Percentiles rank a stretch among this genome's conserved stretches.
Conservation (phyloP, 352 stramenopile species). For the Peronospora belbahrii region DNA sequence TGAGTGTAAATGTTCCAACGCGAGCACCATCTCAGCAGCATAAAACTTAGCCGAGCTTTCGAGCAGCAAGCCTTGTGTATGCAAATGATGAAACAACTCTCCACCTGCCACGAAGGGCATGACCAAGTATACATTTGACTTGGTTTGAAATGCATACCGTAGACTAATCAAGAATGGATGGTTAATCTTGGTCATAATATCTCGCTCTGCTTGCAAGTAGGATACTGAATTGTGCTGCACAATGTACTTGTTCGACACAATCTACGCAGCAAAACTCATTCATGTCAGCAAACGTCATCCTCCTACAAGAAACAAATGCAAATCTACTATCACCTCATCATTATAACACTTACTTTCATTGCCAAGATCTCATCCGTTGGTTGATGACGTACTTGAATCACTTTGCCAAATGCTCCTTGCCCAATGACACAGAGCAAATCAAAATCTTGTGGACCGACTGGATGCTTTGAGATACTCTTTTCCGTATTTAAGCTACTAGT, state of each 20-base stretch:
- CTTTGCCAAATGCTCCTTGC: conserved; percentile 79
- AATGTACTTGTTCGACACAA: conserved; percentile 82
- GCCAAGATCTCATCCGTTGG: conserved; percentile 66
- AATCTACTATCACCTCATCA: too few species aligned
- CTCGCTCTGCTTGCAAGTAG: conserved; percentile 70
- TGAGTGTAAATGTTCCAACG: conserved; percentile 67
- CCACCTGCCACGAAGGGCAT: conserved; percentile 70
- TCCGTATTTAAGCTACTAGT: conserved; percentile 15
- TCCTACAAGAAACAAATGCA: neutral
- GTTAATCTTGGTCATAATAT: conserved; percentile 86
- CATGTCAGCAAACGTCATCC: neutral
- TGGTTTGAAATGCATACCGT: conserved; percentile 76
- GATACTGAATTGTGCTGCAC: conserved; percentile 78
- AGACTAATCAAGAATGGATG: conserved; percentile 80
- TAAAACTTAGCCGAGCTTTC: conserved; percentile 76
- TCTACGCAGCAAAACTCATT: conserved; percentile 26
- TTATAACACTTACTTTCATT: conserved; percentile 56
- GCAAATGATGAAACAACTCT: conserved; percentile 62
- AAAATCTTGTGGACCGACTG: conserved; percentile 66
- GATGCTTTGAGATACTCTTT: conserved; percentile 4
- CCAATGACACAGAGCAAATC: conserved; percentile 79
- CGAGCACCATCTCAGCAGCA: conserved; percentile 77
- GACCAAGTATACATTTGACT: conserved; percentile 75
- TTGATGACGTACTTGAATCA: conserved; percentile 79
- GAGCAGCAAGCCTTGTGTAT: conserved; percentile 53